Percentiles rank a stretch among this genome's conserved stretches.
Conservation (phyloP, 345 rosid species). For the Gossypium longicalyx region DNA sequence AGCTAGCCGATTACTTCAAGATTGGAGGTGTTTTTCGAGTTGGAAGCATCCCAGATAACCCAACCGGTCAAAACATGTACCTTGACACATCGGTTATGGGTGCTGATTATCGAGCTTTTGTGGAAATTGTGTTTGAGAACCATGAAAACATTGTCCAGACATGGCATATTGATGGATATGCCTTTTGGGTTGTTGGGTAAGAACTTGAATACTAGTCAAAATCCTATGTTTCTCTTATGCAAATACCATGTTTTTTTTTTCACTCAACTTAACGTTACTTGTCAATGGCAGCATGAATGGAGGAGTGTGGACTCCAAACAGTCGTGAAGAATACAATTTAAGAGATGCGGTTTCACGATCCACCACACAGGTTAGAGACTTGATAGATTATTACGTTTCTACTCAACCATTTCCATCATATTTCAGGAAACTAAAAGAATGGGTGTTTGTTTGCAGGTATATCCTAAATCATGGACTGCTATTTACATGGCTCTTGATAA, state of each 20-base stretch:
- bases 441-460: slow-evolving; percentile 49
- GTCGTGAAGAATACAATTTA: slow-evolving; percentile 69
- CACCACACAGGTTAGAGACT: slow-evolving; percentile 45
- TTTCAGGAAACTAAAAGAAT: background rate
- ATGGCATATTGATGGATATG: slow-evolving; percentile 80
- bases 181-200: slow-evolving; percentile 91
- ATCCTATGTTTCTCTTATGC: background rate
- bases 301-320: slow-evolving; percentile 61
- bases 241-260: background rate
- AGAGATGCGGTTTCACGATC: slow-evolving; percentile 70
- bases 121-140: slow-evolving; percentile 80
- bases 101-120: slow-evolving; percentile 48
- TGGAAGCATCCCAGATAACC: slow-evolving; percentile 59
- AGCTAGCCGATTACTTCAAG: slow-evolving; percentile 81
- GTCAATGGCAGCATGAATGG: slow-evolving; percentile 54
- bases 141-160: slow-evolving; percentile 67
- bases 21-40: slow-evolving; percentile 55
- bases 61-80: slow-evolving; percentile 32
- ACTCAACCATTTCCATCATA: background rate
- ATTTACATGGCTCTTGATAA: slow-evolving; percentile 79
- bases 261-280: background rate
- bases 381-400: background rate
- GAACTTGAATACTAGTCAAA: slow-evolving; percentile 4
- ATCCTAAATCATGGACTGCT: slow-evolving; percentile 89
- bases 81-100: slow-evolving; percentile 85